Conservation (phyloP, 169 alveolate species). For the Cryptosporidium parvum region DNA sequence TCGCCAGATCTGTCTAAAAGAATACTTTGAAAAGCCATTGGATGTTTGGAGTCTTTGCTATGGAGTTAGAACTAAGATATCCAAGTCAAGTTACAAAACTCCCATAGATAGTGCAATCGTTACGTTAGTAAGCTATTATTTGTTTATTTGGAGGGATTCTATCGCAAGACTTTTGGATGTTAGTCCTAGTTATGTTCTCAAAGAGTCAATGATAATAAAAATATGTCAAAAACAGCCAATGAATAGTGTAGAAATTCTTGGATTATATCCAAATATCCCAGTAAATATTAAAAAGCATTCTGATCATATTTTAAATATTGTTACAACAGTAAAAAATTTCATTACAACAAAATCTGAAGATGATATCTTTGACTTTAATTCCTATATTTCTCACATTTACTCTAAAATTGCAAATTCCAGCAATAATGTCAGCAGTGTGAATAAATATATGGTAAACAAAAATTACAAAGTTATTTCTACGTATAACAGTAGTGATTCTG, state of each 20-base stretch:
- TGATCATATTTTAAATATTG: constrained; percentile 17
- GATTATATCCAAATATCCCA: constrained; percentile 23
- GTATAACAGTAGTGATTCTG: not conserved
- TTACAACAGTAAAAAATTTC: constrained; percentile 5
- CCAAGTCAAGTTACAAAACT: constrained; percentile 5
- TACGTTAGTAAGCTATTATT: not conserved
- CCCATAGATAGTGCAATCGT: constrained; percentile 30
- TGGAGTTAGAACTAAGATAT: constrained; percentile 9
- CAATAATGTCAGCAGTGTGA: not conserved
- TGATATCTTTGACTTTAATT: constrained; percentile 28
- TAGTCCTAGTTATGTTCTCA: constrained; percentile 42
- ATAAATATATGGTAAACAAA: not conserved
- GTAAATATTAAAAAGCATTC: constrained; percentile 39
- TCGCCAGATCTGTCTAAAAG: constrained; percentile 40
- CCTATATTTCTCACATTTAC: constrained; percentile 56
- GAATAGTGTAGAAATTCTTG: constrained; percentile 14
- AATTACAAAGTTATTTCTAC: not conserved
- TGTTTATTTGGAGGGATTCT: constrained; percentile 56
- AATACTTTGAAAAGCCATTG: constrained; percentile 36
- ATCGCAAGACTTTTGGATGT: constrained; percentile 46
- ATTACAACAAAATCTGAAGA: constrained; percentile 42
- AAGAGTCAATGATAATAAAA: constrained; percentile 25
- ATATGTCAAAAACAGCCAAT: constrained; percentile 46
- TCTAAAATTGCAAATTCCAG: constrained; percentile 14
- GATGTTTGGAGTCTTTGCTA: constrained; percentile 41